Conservation (phyloP, 768 basidiomycete species). For the Russula brevipes region DNA sequence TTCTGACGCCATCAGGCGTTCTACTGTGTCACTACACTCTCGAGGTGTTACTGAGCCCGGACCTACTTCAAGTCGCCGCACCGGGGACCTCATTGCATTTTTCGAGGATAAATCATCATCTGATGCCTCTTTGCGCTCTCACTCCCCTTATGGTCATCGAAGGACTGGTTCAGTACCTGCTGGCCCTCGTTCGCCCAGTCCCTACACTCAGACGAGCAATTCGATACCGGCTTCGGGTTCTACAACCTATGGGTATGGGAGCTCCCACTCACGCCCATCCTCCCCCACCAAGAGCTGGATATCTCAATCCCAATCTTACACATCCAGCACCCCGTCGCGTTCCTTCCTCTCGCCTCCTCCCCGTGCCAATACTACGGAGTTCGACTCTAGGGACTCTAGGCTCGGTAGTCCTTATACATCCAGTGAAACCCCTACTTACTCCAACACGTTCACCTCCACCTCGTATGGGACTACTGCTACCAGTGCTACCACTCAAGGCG, state of each 20-base stretch:
- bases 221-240: slow-evolving; percentile 40
- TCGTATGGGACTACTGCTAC: slow-evolving; percentile 36
- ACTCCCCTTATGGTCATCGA: slow-evolving; percentile 39
- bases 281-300: slow-evolving; percentile 45
- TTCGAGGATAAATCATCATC: slow-evolving; percentile 56
- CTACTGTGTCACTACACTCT: slow-evolving; percentile 41
- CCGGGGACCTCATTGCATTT: slow-evolving; percentile 68
- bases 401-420: slow-evolving; percentile 31
- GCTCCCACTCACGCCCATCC: slow-evolving; percentile 43
- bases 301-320: slow-evolving; percentile 30
- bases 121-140: slow-evolving; percentile 28
- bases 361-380: slow-evolving; percentile 30
- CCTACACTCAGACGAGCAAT: slow-evolving; percentile 35
- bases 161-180: slow-evolving; percentile 46
- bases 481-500: slow-evolving; percentile 36
- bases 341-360: slow-evolving; percentile 48
- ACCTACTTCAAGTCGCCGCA: slow-evolving; percentile 45
- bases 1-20: slow-evolving; percentile 42
- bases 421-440: slow-evolving; percentile 29
- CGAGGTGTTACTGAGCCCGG: slow-evolving; percentile 57
- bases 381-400: slow-evolving; percentile 35
- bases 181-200: slow-evolving; percentile 38
- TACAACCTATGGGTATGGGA: slow-evolving; percentile 35
- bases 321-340: slow-evolving; percentile 10
- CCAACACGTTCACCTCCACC: slow-evolving; percentile 40